Evolutionary conservation across 2,329 filamentous ascomycete species (phyloP).

Genomic region (Gliomastix tumulicola): DNA sequence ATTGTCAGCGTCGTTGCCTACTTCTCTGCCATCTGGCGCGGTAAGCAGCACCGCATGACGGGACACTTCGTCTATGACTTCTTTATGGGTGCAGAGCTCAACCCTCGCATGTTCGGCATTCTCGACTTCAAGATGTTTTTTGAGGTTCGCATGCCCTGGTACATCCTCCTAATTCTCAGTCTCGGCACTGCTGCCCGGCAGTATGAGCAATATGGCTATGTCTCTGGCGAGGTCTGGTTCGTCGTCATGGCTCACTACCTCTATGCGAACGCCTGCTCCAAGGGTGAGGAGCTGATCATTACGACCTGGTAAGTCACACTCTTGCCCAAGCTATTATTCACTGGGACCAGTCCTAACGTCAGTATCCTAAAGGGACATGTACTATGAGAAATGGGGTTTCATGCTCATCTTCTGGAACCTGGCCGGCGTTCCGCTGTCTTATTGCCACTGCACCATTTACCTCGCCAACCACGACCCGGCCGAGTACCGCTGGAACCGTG

Average conservation of each 20-base stretch:
- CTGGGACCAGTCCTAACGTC: no score
- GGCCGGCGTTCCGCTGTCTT: constrained; percentile 81
- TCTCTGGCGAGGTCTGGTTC: constrained; percentile 79
- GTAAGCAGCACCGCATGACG: constrained; percentile 87
- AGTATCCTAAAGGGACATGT: constrained; percentile 62
- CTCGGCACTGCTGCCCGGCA: constrained; percentile 73
- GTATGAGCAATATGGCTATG: constrained; percentile 78
- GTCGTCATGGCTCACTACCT: constrained; percentile 84
- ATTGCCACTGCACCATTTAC: constrained; percentile 91
- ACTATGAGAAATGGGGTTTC: constrained; percentile 94
- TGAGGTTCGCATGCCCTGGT: constrained; percentile 89
- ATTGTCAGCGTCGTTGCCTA: constrained; percentile 79
- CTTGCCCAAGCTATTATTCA: neutral
- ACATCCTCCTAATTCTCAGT: constrained; percentile 74
- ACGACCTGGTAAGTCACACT: constrained; percentile 56
- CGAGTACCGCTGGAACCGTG: constrained; percentile 70
- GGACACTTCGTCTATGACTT: constrained; percentile 81
- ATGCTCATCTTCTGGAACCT: constrained; percentile 99
- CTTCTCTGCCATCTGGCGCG: constrained; percentile 72
- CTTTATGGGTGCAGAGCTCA: constrained; percentile 88
- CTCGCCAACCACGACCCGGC: constrained; percentile 76
- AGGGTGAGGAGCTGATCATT: constrained; percentile 86
- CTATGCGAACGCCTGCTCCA: constrained; percentile 86
- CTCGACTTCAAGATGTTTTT: constrained; percentile 97
- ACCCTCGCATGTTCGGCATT: constrained; percentile 79